Evolutionary conservation across 768 basidiomycete genomes (phyloP).

Genomic region (Lentinula edodes): DNA sequence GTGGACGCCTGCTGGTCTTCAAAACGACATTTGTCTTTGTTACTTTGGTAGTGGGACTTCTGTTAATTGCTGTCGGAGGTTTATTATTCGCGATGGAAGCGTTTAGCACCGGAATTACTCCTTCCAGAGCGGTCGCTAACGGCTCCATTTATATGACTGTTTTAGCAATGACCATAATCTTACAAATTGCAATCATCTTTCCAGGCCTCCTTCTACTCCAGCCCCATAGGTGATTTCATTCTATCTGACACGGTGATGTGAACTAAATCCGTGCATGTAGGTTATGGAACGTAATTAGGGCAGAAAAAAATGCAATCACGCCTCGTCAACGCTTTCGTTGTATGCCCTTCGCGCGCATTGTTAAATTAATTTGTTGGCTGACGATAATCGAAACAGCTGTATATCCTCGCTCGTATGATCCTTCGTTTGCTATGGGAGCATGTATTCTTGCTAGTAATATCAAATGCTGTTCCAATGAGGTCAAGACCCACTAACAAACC

Average conservation of each 20-base stretch:
- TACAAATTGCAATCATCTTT: constrained; percentile 62
- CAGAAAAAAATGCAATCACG: constrained; percentile 58
- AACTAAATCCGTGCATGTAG: constrained; percentile 17
- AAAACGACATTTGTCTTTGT: constrained; percentile 60
- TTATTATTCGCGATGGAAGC: constrained; percentile 63
- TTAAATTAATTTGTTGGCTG: constrained; percentile 1
- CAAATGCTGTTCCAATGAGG: not conserved
- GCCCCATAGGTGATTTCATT: constrained; percentile 28
- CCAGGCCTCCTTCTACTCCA: constrained; percentile 74
- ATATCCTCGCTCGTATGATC: constrained; percentile 68
- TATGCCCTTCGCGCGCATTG: not conserved
- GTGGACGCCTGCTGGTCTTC: constrained; percentile 53
- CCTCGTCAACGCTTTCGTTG: constrained; percentile 65
- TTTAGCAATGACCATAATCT: constrained; percentile 49
- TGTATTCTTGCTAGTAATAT: constrained; percentile 48
- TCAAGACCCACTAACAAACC: not conserved
- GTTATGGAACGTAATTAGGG: constrained; percentile 49
- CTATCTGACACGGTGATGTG: not conserved
- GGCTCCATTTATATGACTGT: constrained; percentile 70
- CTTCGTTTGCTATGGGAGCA: constrained; percentile 59
- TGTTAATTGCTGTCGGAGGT: constrained; percentile 64
- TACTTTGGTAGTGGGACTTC: constrained; percentile 46
- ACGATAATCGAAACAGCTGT: constrained; percentile 35
- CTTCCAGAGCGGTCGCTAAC: constrained; percentile 47
- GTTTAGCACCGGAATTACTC: constrained; percentile 32